phyloP scores from a whole-genome alignment of 805 yeast genomes.

The Wickerhamiella alocasiicola region DNA sequence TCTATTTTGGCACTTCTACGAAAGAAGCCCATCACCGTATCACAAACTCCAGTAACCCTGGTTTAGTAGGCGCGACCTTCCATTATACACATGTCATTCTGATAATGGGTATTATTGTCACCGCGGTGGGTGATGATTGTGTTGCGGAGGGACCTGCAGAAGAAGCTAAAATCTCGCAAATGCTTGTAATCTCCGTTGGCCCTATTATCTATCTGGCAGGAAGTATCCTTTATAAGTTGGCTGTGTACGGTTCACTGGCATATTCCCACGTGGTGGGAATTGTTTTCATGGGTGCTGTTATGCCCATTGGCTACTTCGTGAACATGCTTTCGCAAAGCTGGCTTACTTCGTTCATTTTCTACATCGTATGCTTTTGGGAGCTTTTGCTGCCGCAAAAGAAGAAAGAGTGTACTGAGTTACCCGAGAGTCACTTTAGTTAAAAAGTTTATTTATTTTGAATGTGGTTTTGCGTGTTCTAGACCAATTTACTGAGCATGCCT shows the following conservation, averaged over 20 bases:
- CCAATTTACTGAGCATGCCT: no score
- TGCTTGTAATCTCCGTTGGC: constrained; percentile 3
- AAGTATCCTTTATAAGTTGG: neutral
- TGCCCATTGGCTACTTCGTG: constrained; percentile 1
- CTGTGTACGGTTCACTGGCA: neutral
- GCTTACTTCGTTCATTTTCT: neutral
- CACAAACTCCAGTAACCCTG: neutral
- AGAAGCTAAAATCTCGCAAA: neutral
- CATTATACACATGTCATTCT: neutral
- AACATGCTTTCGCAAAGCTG: constrained; percentile 5
- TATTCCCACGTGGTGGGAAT: neutral
- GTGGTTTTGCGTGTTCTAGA: no score
- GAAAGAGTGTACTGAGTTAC: no score
- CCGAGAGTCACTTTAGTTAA: no score
- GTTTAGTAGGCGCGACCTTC: neutral
- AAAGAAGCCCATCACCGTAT: neutral
- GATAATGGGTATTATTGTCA: constrained; percentile 1
- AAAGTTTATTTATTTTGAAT: no score
- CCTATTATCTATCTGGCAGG: constrained; percentile 1
- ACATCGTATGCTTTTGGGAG: neutral
- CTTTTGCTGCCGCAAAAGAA: neutral
- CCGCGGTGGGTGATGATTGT: constrained; percentile 3
- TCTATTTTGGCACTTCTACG: constrained; percentile 3
- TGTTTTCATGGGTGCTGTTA: neutral
- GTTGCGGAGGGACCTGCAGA: neutral